Evolutionary conservation across 2,329 filamentous ascomycete species (phyloP).

Genomic region (Pyrenophora graminea): DNA sequence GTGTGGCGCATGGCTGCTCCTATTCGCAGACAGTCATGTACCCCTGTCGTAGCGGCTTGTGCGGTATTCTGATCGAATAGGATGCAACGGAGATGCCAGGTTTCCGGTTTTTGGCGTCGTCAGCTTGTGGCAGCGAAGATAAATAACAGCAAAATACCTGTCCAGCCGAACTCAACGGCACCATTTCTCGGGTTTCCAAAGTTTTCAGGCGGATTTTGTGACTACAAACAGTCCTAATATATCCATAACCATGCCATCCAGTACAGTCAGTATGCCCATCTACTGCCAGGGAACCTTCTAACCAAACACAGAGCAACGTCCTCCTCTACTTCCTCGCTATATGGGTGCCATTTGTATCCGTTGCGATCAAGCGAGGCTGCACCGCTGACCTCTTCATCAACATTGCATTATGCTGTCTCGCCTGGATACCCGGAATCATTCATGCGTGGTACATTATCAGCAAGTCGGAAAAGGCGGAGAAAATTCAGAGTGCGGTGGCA

Average conservation of each 20-base stretch:
- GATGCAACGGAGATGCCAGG: neutral
- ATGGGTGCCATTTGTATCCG: slow-evolving; percentile 47
- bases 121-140: slow-evolving; percentile 1
- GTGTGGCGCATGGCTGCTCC: neutral
- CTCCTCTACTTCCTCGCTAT: slow-evolving; percentile 41
- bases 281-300: neutral
- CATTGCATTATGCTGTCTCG: slow-evolving; percentile 44
- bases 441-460: slow-evolving; percentile 37
- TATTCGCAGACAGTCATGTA: neutral
- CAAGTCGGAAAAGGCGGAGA: slow-evolving; percentile 13
- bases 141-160: neutral
- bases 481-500: no score
- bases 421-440: slow-evolving; percentile 39
- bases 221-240: no score
- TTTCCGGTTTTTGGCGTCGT: slow-evolving; percentile 13
- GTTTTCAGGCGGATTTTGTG: no score
- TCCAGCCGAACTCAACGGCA: neutral
- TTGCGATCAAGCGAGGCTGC: slow-evolving; percentile 48
- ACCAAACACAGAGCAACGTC: slow-evolving; percentile 23
- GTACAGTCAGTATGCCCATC: slow-evolving; percentile 10
- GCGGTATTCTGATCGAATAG: slow-evolving; percentile 9
- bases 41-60: neutral
- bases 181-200: no score
- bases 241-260: slow-evolving; percentile 13
- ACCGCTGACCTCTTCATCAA: slow-evolving; percentile 49